These are phyloP conservation scores for Takakia lepidozioides DNA, from an alignment of 225 moss, liverwort and hornwort species.

Conservation along the genomic window DNA sequence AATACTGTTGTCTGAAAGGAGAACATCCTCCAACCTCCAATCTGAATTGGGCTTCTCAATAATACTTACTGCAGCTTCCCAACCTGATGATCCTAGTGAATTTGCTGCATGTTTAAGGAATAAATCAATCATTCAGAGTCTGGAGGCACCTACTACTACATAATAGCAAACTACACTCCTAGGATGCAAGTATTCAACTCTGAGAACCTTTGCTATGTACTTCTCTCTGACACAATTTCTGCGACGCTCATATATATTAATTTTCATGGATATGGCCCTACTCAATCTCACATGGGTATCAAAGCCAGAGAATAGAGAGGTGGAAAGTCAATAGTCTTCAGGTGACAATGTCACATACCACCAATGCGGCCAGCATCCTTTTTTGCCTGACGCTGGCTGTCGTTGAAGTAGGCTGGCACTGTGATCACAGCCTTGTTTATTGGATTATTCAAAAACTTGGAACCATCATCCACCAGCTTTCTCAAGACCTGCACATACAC, in stretches of 20 bases:
- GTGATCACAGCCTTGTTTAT: slow-evolving; percentile 59
- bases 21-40: neutral
- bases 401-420: slow-evolving; percentile 59
- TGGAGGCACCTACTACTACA: too few species aligned
- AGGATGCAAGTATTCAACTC: neutral
- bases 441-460: slow-evolving; percentile 45
- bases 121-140: neutral
- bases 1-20: neutral
- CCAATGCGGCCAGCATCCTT: slow-evolving; percentile 97
- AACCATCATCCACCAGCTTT: slow-evolving; percentile 69
- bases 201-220: neutral
- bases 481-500: slow-evolving; percentile 46
- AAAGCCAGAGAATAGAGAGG: too few species aligned
- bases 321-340: too few species aligned
- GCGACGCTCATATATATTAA: neutral
- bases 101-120: neutral
- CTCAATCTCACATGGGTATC: neutral
- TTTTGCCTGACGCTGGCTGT: slow-evolving; percentile 77
- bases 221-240: neutral
- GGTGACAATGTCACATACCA: slow-evolving; percentile 31
- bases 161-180: neutral
- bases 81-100: too few species aligned
- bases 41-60: neutral
- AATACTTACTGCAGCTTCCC: neutral
- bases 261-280: neutral